Percentiles rank a stretch among this genome's conserved stretches.
Conservation (phyloP, 2,329 filamentous ascomycete genomes). For the Penicillium nordicum region DNA sequence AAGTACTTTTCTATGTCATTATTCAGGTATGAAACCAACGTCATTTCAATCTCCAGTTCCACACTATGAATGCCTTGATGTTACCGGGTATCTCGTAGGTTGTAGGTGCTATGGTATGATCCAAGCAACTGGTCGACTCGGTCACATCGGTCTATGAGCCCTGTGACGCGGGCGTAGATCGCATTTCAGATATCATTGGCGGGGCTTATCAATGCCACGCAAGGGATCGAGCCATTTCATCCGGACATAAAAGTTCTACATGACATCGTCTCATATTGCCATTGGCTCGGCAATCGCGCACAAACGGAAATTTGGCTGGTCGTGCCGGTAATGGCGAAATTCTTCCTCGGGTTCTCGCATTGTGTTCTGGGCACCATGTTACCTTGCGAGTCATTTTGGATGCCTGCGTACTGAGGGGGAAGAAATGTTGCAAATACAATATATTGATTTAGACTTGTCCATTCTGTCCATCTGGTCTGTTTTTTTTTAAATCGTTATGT, state of each 20-base stretch:
- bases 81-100: not conserved
- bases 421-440: not conserved
- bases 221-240: not conserved
- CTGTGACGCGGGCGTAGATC: not conserved
- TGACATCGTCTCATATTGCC: not conserved
- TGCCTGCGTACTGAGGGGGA: not conserved
- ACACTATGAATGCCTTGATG: not conserved
- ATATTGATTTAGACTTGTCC: not conserved
- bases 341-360: not conserved
- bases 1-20: not conserved
- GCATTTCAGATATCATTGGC: not conserved
- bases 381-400: not conserved
- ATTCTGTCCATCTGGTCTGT: not conserved
- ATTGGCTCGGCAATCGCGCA: conserved; percentile 2
- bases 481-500: not conserved
- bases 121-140: not conserved
- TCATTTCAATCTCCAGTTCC: not conserved
- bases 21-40: not conserved
- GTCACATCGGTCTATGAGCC: not conserved
- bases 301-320: not conserved
- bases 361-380: not conserved
- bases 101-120: not conserved
- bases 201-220: not conserved
- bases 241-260: not conserved
- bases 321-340: not conserved